Evolutionary conservation across 129 eudicot genomes (phyloP).

Genomic region (Daucus carota): DH1_v3.0 NC_030382.2:41361001-41361500

Average conservation of each 20-base stretch:
- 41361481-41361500: too few species aligned
- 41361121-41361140: constrained; percentile 16
- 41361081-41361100: constrained; percentile 22
- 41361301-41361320: not conserved
- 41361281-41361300: not conserved
- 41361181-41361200: not conserved
- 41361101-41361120: not conserved
- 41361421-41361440: constrained; percentile 13
- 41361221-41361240: not conserved
- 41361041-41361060: constrained; percentile 97
- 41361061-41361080: constrained; percentile 86
- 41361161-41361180: not conserved
- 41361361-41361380: constrained; percentile 12
- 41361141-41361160: not conserved
- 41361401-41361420: constrained; percentile 22
- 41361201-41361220: not conserved
- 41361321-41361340: not conserved
- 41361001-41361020: constrained; percentile 97
- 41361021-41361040: constrained; percentile 91
- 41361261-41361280: not conserved
- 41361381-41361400: constrained; percentile 21
- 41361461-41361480: too few species aligned
- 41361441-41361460: constrained; percentile 16
- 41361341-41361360: not conserved
- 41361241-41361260: not conserved